These are phyloP conservation scores for Pseudevernia furfuracea DNA, from an alignment of 495 filamentous ascomycete genomes.

Conservation along the genomic window DNA sequence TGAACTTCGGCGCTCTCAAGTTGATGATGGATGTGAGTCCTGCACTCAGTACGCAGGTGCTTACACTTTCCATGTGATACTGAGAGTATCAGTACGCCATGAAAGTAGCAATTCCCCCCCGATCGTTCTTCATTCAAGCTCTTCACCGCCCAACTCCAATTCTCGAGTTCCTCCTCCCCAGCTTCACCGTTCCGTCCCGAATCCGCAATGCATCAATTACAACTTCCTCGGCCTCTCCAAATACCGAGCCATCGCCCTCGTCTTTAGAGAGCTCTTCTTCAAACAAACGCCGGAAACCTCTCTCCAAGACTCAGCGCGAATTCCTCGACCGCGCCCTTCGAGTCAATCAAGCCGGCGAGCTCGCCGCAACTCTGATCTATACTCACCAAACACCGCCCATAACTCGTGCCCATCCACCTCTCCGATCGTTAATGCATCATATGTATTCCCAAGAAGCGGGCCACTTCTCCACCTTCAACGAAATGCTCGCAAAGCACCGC, in stretches of 20 bases:
- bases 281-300: constrained; percentile 48
- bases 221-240: constrained; percentile 17
- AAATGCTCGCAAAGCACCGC: constrained; percentile 74
- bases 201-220: constrained; percentile 18
- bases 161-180: constrained; percentile 30
- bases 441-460: constrained; percentile 96
- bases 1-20: not conserved
- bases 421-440: constrained; percentile 84
- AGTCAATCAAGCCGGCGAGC: constrained; percentile 85
- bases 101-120: constrained; percentile 9
- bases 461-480: constrained; percentile 80
- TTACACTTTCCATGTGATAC: not conserved
- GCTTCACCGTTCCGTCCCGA: constrained; percentile 9
- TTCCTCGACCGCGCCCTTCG: constrained; percentile 78
- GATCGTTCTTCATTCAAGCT: not conserved
- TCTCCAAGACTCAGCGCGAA: constrained; percentile 60
- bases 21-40: not conserved
- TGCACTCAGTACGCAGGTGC: not conserved
- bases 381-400: constrained; percentile 70
- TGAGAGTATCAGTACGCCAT: not conserved
- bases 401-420: constrained; percentile 68
- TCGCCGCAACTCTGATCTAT: constrained; percentile 83
- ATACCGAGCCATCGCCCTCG: constrained; percentile 5
- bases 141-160: constrained; percentile 15
- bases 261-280: not conserved